These are phyloP conservation scores for Schizonepeta tenuifolia DNA, from an alignment of 257 asterid species.

Conservation along the genomic window DNA sequence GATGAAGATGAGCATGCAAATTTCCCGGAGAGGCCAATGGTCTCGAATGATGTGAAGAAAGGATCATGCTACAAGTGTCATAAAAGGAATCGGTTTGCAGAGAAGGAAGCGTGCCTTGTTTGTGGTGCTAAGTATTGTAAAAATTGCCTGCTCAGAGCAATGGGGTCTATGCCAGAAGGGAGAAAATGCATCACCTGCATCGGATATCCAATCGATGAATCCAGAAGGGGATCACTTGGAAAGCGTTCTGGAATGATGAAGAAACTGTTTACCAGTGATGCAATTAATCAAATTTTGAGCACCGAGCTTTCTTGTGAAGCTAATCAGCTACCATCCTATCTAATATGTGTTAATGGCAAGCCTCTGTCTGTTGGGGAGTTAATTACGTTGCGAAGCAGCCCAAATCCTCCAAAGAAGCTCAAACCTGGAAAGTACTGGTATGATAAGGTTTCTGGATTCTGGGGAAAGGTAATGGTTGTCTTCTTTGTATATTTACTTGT, in stretches of 20 bases:
- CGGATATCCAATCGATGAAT: slow-evolving; percentile 67
- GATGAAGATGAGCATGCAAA: slow-evolving; percentile 36
- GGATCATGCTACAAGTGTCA: slow-evolving; percentile 70
- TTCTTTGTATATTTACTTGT: not conserved
- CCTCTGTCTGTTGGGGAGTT: slow-evolving; percentile 63
- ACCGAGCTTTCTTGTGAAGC: slow-evolving; percentile 61
- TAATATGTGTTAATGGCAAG: slow-evolving; percentile 64
- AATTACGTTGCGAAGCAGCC: slow-evolving; percentile 59
- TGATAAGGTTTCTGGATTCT: slow-evolving; percentile 87
- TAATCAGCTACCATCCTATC: slow-evolving; percentile 74
- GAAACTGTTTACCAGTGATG: slow-evolving; percentile 51
- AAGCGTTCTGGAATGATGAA: slow-evolving; percentile 71
- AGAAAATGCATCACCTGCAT: slow-evolving; percentile 83
- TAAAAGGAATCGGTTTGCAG: slow-evolving; percentile 59
- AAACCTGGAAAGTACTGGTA: slow-evolving; percentile 93
- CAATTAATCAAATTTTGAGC: slow-evolving; percentile 55
- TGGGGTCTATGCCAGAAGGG: slow-evolving; percentile 98
- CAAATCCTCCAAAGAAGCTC: slow-evolving; percentile 82
- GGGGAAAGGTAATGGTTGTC: slow-evolving; percentile 85
- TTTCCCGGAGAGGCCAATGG: slow-evolving; percentile 48
- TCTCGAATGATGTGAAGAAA: slow-evolving; percentile 49
- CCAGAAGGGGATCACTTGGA: slow-evolving; percentile 66
- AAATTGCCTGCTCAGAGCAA: slow-evolving; percentile 77
- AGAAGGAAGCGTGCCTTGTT: slow-evolving; percentile 77
- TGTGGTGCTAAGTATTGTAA: slow-evolving; percentile 85